phyloP scores from a whole-genome alignment of 176 grass and related monocot species.

The Oryza punctata region DNA sequence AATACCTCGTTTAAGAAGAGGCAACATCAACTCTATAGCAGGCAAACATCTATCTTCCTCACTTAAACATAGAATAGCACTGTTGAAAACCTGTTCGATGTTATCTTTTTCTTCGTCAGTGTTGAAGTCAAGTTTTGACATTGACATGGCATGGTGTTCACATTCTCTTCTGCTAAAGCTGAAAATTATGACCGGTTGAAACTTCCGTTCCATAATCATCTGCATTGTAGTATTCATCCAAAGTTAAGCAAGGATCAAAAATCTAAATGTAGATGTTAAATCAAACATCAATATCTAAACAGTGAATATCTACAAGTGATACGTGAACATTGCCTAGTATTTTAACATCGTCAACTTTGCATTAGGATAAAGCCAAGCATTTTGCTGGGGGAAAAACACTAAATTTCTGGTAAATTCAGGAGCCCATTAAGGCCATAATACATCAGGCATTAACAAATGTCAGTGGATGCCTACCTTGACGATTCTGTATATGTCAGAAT shows the following conservation, averaged over 20 bases:
- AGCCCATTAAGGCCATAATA: slow-evolving; percentile 19
- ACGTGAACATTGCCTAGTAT: not conserved
- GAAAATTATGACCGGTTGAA: slow-evolving; percentile 97
- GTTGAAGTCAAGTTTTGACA: slow-evolving; percentile 99
- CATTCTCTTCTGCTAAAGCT: slow-evolving; percentile 99
- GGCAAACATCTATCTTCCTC: slow-evolving; percentile 93
- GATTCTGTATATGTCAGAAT: slow-evolving; percentile 88
- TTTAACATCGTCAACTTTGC: not conserved
- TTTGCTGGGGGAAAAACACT: not conserved
- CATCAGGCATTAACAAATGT: slow-evolving; percentile 17
- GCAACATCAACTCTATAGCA: slow-evolving; percentile 98
- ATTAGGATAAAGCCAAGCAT: slow-evolving; percentile 7
- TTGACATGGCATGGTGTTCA: slow-evolving; percentile 95
- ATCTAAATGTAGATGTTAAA: not conserved
- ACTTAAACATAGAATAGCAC: slow-evolving; percentile 69
- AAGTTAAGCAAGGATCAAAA: slow-evolving; percentile 36
- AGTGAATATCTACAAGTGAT: slow-evolving; percentile 13
- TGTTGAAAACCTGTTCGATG: slow-evolving; percentile 81
- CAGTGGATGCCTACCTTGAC: slow-evolving; percentile 55
- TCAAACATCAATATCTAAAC: slow-evolving; percentile 19
- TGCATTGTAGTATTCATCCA: slow-evolving; percentile 39
- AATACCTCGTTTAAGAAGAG: slow-evolving; percentile 90
- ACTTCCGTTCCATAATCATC: slow-evolving; percentile 99
- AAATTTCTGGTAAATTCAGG: slow-evolving; percentile 26
- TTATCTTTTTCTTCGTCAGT: slow-evolving; percentile 83